These are phyloP conservation scores for Solanum aculeatissimum DNA, from an alignment of 305 asterid species.

Conservation along the genomic window DNA sequence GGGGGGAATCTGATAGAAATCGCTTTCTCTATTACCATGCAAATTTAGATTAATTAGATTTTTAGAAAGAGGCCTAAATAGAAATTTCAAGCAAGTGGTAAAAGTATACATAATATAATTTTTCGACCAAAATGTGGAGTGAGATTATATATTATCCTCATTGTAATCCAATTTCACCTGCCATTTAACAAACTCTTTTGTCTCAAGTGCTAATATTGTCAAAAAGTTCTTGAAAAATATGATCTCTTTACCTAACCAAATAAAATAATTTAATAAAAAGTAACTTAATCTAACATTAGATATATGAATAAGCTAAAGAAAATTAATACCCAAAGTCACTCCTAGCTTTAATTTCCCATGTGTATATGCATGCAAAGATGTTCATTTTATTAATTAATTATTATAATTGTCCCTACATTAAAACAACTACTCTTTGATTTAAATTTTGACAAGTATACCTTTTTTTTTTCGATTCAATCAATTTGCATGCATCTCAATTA, in stretches of 20 bases:
- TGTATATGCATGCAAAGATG: conserved; percentile 15
- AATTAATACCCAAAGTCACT: background rate
- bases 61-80: too few species aligned
- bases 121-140: background rate
- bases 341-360: conserved; percentile 1
- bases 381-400: background rate
- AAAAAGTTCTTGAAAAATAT: background rate
- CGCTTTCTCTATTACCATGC: too few species aligned
- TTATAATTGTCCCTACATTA: background rate
- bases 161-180: conserved; percentile 6
- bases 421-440: background rate
- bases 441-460: background rate
- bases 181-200: conserved; percentile 14
- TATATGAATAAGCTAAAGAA: background rate
- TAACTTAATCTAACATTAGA: background rate
- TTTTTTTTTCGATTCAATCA: background rate
- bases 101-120: background rate
- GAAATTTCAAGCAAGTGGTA: background rate
- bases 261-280: background rate
- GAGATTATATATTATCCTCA: background rate
- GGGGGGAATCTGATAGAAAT: too few species aligned
- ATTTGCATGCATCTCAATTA: background rate
- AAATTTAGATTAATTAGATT: too few species aligned
- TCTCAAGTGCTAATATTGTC: conserved; percentile 10
- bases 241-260: background rate